These are phyloP conservation scores for Fusarium globosum DNA, from an alignment of 2,329 filamentous ascomycete species.

Conservation along the genomic window DNA sequence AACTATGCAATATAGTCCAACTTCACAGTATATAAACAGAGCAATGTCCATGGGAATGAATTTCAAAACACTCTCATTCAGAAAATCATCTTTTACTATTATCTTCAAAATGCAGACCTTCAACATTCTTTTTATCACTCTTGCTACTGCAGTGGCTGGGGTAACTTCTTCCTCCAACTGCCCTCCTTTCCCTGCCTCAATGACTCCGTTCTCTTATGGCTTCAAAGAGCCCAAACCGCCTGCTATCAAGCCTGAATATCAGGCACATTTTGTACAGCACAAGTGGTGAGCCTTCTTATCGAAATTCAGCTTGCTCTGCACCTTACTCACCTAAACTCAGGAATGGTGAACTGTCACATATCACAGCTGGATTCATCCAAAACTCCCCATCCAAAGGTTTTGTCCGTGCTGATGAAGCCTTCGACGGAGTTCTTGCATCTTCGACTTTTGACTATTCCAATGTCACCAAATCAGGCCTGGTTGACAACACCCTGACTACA, in stretches of 20 bases:
- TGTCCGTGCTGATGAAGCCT: slow-evolving; percentile 49
- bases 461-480: slow-evolving; percentile 48
- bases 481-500: slow-evolving; percentile 51
- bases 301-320: no score
- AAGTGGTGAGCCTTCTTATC: slow-evolving; percentile 47
- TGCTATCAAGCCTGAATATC: slow-evolving; percentile 46
- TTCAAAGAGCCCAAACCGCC: slow-evolving; percentile 51
- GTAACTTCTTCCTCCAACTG: slow-evolving; percentile 9
- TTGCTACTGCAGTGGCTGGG: neutral
- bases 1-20: neutral
- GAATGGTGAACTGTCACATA: slow-evolving; percentile 53
- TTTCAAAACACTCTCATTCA: neutral
- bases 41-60: accelerated
- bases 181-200: slow-evolving; percentile 41
- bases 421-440: slow-evolving; percentile 43
- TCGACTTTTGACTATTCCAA: slow-evolving; percentile 53
- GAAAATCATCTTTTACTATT: no score
- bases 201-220: slow-evolving; percentile 45
- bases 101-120: neutral
- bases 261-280: slow-evolving; percentile 52
- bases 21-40: neutral
- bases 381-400: slow-evolving; percentile 47
- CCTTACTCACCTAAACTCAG: slow-evolving; percentile 27
- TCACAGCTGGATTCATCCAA: slow-evolving; percentile 50
- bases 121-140: neutral